Conservation (phyloP, 2,329 filamentous ascomycete species). For the Trichophyton equinum region DNA sequence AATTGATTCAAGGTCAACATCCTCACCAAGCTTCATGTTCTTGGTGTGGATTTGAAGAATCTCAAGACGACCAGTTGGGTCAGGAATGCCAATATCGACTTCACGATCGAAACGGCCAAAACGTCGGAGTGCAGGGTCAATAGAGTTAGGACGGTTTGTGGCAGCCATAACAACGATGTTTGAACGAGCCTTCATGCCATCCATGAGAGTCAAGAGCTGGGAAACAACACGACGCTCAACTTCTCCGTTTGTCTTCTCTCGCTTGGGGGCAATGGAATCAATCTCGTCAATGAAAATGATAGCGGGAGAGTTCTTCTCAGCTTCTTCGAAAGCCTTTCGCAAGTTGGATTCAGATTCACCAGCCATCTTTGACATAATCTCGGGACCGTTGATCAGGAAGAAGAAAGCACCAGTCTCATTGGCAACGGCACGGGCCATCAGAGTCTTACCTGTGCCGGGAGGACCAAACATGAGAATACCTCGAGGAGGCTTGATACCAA, state of each 20-base stretch:
- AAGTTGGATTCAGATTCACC: conserved; percentile 98
- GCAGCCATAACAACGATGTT: conserved; percentile 99
- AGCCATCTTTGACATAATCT: conserved; percentile 99
- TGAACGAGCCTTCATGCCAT: conserved; percentile 98
- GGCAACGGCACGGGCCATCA: conserved; percentile 97
- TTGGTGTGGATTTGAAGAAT: conserved; percentile 99
- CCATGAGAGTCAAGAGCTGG: conserved; percentile 93
- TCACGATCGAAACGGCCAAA: conserved; percentile 98
- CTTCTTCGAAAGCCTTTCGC: conserved; percentile 98
- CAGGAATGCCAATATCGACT: conserved; percentile 95
- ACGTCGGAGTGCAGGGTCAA: conserved; percentile 91
- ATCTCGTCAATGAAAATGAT: conserved; percentile 99
- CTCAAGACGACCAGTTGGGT: conserved; percentile 95
- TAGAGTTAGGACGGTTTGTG: conserved; percentile 97
- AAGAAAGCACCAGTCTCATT: conserved; percentile 99
- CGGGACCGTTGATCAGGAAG: conserved; percentile 97
- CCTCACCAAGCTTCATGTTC: conserved; percentile 99
- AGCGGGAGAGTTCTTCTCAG: conserved; percentile 96
- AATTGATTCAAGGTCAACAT: conserved; percentile 93
- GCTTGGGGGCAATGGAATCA: conserved; percentile 97
- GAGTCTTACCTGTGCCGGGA: conserved; percentile 96
- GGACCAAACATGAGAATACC: conserved; percentile 95
- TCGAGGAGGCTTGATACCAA: conserved; percentile 97
- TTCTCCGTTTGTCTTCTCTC: conserved; percentile 99
- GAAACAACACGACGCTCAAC: conserved; percentile 98